These are phyloP conservation scores for Solanum hybrid DNA, from an alignment of 305 asterid genomes.

Conservation along the genomic window DNA sequence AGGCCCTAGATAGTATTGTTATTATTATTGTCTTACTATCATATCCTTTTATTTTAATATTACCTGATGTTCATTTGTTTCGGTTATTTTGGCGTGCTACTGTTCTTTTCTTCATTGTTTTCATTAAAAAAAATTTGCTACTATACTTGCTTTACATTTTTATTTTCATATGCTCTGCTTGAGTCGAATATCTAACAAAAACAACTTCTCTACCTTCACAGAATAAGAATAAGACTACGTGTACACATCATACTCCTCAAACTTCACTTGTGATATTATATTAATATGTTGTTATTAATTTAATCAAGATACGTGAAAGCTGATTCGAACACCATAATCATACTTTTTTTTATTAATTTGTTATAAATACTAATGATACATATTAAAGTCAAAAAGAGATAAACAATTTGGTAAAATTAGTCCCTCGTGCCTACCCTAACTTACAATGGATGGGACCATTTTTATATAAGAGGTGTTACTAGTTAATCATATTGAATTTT, in stretches of 20 bases:
- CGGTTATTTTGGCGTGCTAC: background rate
- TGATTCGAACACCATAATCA: background rate
- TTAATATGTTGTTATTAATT: no score
- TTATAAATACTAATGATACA: no score
- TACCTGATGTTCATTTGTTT: background rate
- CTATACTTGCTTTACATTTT: background rate
- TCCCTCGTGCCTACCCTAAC: background rate
- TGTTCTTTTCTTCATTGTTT: background rate
- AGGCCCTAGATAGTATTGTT: background rate
- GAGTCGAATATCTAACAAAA: background rate
- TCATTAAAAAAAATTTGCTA: background rate
- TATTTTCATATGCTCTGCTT: background rate
- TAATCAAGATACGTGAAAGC: no score
- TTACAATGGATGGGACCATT: background rate
- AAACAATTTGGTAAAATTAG: background rate
- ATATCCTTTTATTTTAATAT: background rate
- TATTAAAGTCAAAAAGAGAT: background rate
- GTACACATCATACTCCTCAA: background rate
- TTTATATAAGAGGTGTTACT: background rate
- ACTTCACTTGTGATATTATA: no score
- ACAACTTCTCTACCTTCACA: no score
- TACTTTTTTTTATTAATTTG: background rate
- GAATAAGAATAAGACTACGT: no score
- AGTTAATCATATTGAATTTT: no score
- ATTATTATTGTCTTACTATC: background rate